Base-by-base conservation (phyloP, 257 asterid species). In the Striga asiatica region DNA sequence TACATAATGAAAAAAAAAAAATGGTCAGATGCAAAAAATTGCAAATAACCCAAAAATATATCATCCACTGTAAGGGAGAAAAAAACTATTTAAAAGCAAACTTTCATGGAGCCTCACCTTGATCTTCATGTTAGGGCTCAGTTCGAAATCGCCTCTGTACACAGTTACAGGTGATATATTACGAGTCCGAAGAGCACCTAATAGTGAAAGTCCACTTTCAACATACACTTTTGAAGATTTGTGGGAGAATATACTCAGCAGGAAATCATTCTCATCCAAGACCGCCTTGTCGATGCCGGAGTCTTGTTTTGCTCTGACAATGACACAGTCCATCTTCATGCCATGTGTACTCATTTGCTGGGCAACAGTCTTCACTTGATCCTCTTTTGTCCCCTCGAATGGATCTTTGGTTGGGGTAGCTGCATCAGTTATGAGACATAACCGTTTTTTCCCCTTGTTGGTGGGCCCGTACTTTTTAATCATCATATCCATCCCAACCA, bases 401-500 rank as follows among this genome's bases (percentile, higher is more conserved):
- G 98, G 91, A 67, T 77, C 79, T 81, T 84, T 88, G 69, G 78
- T 77, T 17, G 89, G 93, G 59, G 81, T 76, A 64, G 53, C 54
- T 11, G 91, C 94, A 78, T 77, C 75, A 27, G 97, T 92, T 49
- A 88, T 78, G 65, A 92, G 95, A 61, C 94, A 87, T 38, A 92
- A 38, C 10, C 94, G 95, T 69, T 81, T 88, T 78, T 78, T 92
- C 54, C 97, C 98, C 78, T 82, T 87, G 80, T 57, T 78, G 51
- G 95, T 82, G 25, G 65, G 56, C 54, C 86, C 88, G 50, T 75
- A 91, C 71, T 82, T 91, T 67, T 87, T 87, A 46, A 91, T 84
- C 69, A 91, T 57, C 97, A 91, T 80, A 69, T 91, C 98, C 84
- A 87, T 79, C 53, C 84, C 97, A 54, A 87, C 97, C 71, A 92